Conservation (phyloP, 2,329 filamentous ascomycete genomes). For the Venturia pyrina region DNA sequence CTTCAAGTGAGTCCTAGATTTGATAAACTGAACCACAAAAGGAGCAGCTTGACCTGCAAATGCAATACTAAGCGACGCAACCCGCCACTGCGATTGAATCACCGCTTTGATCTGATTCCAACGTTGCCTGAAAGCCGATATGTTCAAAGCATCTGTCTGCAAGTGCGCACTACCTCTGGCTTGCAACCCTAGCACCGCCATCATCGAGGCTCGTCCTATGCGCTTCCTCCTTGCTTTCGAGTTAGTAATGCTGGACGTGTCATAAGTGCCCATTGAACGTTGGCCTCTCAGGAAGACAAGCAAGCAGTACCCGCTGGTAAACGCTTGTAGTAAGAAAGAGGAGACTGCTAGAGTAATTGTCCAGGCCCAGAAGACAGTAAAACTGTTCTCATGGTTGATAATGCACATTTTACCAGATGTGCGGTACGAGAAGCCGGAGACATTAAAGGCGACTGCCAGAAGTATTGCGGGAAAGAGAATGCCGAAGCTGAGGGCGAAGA, state of each 20-base stretch:
- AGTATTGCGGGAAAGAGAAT: slow-evolving; percentile 22
- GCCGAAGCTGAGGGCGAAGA: slow-evolving; percentile 22
- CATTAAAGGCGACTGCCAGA: slow-evolving; percentile 21
- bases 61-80: neutral
- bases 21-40: neutral
- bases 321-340: slow-evolving; percentile 22
- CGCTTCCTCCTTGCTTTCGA: neutral
- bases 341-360: slow-evolving; percentile 22
- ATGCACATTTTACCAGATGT: slow-evolving; percentile 25
- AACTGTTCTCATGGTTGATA: slow-evolving; percentile 24
- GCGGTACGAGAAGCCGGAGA: slow-evolving; percentile 29
- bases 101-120: slow-evolving; percentile 1
- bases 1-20: neutral
- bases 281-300: neutral
- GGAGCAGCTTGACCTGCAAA: neutral
- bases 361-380: slow-evolving; percentile 29
- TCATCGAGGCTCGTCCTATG: neutral
- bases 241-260: neutral
- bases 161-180: neutral
- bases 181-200: neutral
- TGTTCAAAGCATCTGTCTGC: neutral
- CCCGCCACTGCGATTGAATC: neutral
- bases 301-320: neutral
- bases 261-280: neutral
- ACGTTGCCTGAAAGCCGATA: neutral